These are phyloP conservation scores for Chlorophyllum brunneum DNA, from an alignment of 768 basidiomycete genomes.

Conservation along the genomic window DNA sequence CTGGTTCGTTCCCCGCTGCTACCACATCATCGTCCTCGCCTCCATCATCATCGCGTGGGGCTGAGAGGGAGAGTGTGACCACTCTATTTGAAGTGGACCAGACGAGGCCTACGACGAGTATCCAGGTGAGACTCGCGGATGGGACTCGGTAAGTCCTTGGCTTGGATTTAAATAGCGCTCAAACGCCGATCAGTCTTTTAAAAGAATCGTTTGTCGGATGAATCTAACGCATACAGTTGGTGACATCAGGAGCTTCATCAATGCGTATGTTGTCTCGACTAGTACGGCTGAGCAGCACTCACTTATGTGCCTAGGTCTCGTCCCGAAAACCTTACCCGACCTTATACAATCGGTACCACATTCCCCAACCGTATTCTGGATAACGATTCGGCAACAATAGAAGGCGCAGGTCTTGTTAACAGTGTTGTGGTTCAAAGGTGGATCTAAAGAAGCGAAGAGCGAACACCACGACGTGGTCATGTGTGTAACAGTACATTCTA, in stretches of 20 bases:
- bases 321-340: slow-evolving; percentile 55
- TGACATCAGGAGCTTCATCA: slow-evolving; percentile 84
- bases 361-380: slow-evolving; percentile 80
- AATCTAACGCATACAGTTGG: slow-evolving; percentile 87
- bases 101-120: slow-evolving; percentile 75
- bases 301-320: slow-evolving; percentile 55
- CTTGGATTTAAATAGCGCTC: background rate
- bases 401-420: slow-evolving; percentile 69
- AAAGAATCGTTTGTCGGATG: slow-evolving; percentile 78
- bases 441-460: slow-evolving; percentile 30
- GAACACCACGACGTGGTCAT: no score
- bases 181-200: background rate
- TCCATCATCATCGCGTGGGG: slow-evolving; percentile 16
- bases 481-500: background rate
- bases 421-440: slow-evolving; percentile 85
- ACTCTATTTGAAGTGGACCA: slow-evolving; percentile 81
- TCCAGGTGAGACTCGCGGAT: slow-evolving; percentile 89
- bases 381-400: slow-evolving; percentile 61
- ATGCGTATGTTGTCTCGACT: slow-evolving; percentile 59
- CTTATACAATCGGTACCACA: slow-evolving; percentile 82
- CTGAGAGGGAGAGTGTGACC: slow-evolving; percentile 33
- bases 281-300: background rate
- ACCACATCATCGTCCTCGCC: slow-evolving; percentile 14
- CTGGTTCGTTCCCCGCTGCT: slow-evolving; percentile 54
- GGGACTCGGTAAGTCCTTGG: slow-evolving; percentile 64